A percentile compares a stretch with the other conserved stretches of the same genome.
Conservation (phyloP, 108 stramenopile genomes). For the Schizochytrium sp. region DNA sequence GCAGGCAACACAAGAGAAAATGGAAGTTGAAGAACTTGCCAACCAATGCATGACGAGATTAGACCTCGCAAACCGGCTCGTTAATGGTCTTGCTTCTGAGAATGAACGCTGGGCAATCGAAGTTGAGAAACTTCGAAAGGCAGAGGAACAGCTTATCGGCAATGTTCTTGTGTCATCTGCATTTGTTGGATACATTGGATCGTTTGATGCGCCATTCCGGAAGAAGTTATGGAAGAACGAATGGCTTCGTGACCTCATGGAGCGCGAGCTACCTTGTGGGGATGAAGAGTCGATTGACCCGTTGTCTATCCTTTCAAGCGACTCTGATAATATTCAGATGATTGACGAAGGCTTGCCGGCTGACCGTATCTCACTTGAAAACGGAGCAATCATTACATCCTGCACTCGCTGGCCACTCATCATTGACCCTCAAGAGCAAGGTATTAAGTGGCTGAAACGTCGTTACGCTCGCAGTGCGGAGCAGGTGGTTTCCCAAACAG, state of each 20-base stretch:
- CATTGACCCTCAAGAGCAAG: slow-evolving; percentile 85
- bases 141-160: slow-evolving; percentile 81
- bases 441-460: slow-evolving; percentile 88
- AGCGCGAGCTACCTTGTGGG: slow-evolving; percentile 79
- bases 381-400: slow-evolving; percentile 86
- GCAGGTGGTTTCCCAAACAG: slow-evolving; percentile 30
- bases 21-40: slow-evolving; percentile 85
- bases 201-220: slow-evolving; percentile 86
- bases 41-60: slow-evolving; percentile 78
- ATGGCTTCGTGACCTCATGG: slow-evolving; percentile 83
- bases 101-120: slow-evolving; percentile 88
- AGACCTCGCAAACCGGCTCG: slow-evolving; percentile 84
- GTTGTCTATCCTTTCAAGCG: slow-evolving; percentile 83
- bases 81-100: slow-evolving; percentile 86
- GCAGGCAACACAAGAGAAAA: slow-evolving; percentile 83
- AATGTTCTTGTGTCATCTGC: slow-evolving; percentile 90
- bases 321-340: slow-evolving; percentile 84
- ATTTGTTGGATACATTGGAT: slow-evolving; percentile 90
- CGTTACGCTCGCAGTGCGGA: slow-evolving; percentile 5
- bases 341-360: slow-evolving; percentile 87
- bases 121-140: slow-evolving; percentile 82
- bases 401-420: slow-evolving; percentile 89
- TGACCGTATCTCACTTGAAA: slow-evolving; percentile 88
- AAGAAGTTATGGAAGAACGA: slow-evolving; percentile 80
- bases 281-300: slow-evolving; percentile 83